phyloP scores from a whole-genome alignment of 2,329 filamentous ascomycete genomes.

The Pseudogymnoascus sp. region DNA sequence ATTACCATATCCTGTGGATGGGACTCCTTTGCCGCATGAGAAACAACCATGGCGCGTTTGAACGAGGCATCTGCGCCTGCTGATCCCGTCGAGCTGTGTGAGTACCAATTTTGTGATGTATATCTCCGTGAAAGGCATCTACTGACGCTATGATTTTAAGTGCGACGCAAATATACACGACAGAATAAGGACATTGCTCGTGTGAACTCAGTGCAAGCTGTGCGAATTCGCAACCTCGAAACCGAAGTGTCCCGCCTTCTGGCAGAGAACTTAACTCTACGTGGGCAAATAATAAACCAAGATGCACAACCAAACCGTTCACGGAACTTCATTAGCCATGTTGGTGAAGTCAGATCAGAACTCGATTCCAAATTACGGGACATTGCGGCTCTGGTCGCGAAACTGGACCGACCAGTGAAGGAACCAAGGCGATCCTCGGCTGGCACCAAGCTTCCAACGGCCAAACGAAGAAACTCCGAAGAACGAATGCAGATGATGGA shows the following conservation, averaged over 20 bases:
- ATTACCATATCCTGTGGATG: neutral
- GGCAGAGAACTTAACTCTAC: conserved; percentile 69
- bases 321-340: conserved; percentile 54
- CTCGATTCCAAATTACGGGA: conserved; percentile 66
- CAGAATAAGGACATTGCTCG: conserved; percentile 80
- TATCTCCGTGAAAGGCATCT: conserved; percentile 11
- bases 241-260: conserved; percentile 66
- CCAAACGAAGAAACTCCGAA: conserved; percentile 36
- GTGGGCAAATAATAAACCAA: conserved; percentile 58
- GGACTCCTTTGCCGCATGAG: neutral
- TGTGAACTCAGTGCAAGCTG: conserved; percentile 67
- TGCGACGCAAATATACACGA: conserved; percentile 69
- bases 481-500: conserved; percentile 42
- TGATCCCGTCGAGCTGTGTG: conserved; percentile 65
- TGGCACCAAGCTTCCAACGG: conserved; percentile 32
- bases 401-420: conserved; percentile 1
- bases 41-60: conserved; percentile 60
- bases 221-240: conserved; percentile 69
- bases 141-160: conserved; percentile 34
- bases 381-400: conserved; percentile 58
- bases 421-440: conserved; percentile 23
- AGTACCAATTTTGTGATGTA: conserved; percentile 30
- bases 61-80: conserved; percentile 64
- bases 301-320: conserved; percentile 54
- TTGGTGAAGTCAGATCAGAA: conserved; percentile 59